These are phyloP conservation scores for Psidium guajava DNA, from an alignment of 345 rosid species.

Conservation along the genomic window DNA sequence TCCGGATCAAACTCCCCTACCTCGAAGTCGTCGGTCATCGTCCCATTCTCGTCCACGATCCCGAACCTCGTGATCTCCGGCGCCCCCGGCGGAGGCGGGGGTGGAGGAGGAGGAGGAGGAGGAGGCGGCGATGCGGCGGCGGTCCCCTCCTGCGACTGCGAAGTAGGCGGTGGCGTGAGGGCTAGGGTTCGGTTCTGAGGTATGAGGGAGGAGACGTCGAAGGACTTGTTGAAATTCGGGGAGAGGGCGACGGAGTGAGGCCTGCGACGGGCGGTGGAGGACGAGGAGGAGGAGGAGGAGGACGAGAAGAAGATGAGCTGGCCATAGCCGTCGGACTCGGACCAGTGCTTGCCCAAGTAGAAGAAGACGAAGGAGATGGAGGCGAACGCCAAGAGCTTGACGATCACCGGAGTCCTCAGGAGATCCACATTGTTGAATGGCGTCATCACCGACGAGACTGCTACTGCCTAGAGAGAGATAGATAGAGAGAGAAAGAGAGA, in stretches of 20 bases:
- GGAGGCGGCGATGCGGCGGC: not conserved
- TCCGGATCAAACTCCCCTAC: conserved; percentile 70
- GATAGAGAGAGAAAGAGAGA: not conserved
- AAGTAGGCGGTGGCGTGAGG: not conserved
- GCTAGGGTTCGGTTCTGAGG: conserved; percentile 9
- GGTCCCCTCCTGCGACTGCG: not conserved
- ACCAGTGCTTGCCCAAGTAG: conserved; percentile 85
- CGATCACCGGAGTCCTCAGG: conserved; percentile 19
- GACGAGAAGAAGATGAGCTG: conserved; percentile 74
- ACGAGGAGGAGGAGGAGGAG: not conserved
- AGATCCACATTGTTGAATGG: conserved; percentile 18
- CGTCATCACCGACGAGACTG: conserved; percentile 28
- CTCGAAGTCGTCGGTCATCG: conserved; percentile 73
- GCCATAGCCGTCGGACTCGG: conserved; percentile 53
- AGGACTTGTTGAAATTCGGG: conserved; percentile 35
- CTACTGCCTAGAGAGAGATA: not conserved
- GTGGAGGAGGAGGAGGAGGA: conserved; percentile 1
- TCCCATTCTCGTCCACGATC: conserved; percentile 68
- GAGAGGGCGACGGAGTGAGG: conserved; percentile 49
- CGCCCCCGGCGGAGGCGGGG: conserved; percentile 28
- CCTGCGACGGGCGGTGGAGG: conserved; percentile 18
- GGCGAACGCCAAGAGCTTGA: conserved; percentile 38
- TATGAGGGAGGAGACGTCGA: conserved; percentile 38
- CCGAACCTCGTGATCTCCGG: conserved; percentile 44
- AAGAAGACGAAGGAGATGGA: conserved; percentile 59